Evolutionary conservation across 2,329 filamentous ascomycete genomes (phyloP).

Genomic region (Fonsecaea pedrosoi): DNA sequence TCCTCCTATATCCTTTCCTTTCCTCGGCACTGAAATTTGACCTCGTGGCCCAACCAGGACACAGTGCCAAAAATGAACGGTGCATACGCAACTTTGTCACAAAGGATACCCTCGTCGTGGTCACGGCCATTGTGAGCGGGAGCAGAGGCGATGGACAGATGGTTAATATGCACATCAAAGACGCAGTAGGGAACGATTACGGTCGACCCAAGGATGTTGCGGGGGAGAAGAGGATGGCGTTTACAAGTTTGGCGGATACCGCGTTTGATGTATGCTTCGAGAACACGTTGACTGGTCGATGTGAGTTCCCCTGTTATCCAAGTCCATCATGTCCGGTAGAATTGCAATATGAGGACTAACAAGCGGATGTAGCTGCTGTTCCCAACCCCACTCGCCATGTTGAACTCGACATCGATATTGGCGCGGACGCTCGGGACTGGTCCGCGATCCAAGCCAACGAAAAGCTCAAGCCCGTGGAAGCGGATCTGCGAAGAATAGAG

Average conservation of each 20-base stretch:
- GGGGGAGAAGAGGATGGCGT: conserved; percentile 90
- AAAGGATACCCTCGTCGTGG: conserved; percentile 90
- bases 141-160: conserved; percentile 86
- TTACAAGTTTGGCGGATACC: conserved; percentile 89
- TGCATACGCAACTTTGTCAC: conserved; percentile 97
- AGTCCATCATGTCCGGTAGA: not conserved
- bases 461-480: conserved; percentile 97
- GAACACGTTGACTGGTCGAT: conserved; percentile 71
- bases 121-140: conserved; percentile 88
- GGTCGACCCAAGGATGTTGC: conserved; percentile 87
- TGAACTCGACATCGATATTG: conserved; percentile 94
- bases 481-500: conserved; percentile 89
- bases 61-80: conserved; percentile 72
- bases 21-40: conserved; percentile 88
- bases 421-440: conserved; percentile 98
- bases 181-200: conserved; percentile 95
- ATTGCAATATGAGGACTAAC: conserved; percentile 20
- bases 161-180: conserved; percentile 96
- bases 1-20: conserved; percentile 47
- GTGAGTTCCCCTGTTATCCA: conserved; percentile 59
- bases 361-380: conserved; percentile 41
- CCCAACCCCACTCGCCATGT: conserved; percentile 69
- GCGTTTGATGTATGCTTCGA: conserved; percentile 97
- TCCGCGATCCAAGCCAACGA: conserved; percentile 92
- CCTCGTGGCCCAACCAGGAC: conserved; percentile 71